A percentile compares a stretch with the other conserved stretches of the same genome.
Conservation (phyloP, 257 asterid species). For the Nicotiana knightiana region DNA sequence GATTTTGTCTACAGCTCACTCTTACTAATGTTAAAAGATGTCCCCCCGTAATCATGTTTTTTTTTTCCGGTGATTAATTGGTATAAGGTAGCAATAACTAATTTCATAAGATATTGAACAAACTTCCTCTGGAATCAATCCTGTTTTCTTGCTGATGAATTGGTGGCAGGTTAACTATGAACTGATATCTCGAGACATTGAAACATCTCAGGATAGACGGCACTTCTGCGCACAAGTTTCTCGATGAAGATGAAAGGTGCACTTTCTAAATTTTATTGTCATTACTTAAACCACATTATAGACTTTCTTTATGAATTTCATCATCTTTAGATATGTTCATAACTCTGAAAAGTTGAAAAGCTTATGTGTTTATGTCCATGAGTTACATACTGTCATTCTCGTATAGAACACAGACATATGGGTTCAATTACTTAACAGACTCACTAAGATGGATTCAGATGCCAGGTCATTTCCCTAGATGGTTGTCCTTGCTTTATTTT, state of each 20-base stretch:
- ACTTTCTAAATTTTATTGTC: too few relatives aligned
- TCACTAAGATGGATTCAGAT: not conserved
- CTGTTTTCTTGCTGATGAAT: not conserved
- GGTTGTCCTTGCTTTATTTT: not conserved
- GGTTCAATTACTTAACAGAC: not conserved
- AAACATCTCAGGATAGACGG: not conserved
- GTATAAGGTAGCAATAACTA: not conserved
- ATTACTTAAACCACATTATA: not conserved
- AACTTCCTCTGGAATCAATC: not conserved
- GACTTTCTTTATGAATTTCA: not conserved
- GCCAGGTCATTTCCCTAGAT: not conserved
- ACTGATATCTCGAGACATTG: not conserved
- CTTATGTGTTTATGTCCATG: not conserved
- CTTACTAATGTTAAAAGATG: not conserved
- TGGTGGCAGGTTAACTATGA: not conserved
- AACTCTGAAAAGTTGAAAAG: not conserved
- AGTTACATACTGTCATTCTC: not conserved
- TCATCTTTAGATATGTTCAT: not conserved
- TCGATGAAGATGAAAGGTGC: not conserved
- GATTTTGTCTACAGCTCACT: not conserved
- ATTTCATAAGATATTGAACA: not conserved
- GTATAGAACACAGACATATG: not conserved
- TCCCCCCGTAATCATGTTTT: too few relatives aligned
- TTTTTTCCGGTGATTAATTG: not conserved
- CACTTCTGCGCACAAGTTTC: not conserved